Evolutionary conservation across 768 basidiomycete species (phyloP).

Genomic region (Kwoniella shandongensis): DNA sequence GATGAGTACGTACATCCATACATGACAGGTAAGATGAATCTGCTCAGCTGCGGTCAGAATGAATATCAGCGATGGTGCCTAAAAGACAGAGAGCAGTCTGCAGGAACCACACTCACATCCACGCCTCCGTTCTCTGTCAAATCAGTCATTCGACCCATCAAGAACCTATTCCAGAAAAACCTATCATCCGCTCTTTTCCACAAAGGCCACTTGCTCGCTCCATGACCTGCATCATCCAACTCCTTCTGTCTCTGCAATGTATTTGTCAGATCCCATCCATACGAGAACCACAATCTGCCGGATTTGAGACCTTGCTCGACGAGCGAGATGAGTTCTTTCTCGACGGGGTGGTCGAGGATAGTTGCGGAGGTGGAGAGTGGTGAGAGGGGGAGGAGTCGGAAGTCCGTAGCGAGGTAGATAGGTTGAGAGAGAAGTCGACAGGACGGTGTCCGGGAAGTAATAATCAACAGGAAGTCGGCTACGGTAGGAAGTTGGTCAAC

Average conservation of each 20-base stretch:
- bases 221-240: constrained; percentile 57
- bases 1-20: constrained; percentile 76
- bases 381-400: constrained; percentile 83
- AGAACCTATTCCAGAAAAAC: constrained; percentile 95
- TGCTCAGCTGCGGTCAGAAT: constrained; percentile 63
- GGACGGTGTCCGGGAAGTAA: constrained; percentile 76
- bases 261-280: constrained; percentile 84
- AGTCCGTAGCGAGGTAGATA: constrained; percentile 84
- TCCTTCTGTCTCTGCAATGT: constrained; percentile 79
- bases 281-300: constrained; percentile 86
- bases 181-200: constrained; percentile 78
- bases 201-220: constrained; percentile 28
- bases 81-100: constrained; percentile 13
- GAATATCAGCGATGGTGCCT: not conserved
- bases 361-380: constrained; percentile 64
- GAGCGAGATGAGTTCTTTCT: constrained; percentile 80
- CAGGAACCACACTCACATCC: constrained; percentile 61
- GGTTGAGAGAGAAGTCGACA: constrained; percentile 80
- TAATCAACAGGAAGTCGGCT: constrained; percentile 92
- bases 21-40: constrained; percentile 87
- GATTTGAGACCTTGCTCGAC: constrained; percentile 77
- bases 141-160: constrained; percentile 67
- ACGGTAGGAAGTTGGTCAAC: constrained; percentile 10
- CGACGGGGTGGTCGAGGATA: constrained; percentile 76
- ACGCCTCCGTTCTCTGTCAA: constrained; percentile 59